Conservation (phyloP, 306 rosid species). For the Clitoria ternatea region DNA sequence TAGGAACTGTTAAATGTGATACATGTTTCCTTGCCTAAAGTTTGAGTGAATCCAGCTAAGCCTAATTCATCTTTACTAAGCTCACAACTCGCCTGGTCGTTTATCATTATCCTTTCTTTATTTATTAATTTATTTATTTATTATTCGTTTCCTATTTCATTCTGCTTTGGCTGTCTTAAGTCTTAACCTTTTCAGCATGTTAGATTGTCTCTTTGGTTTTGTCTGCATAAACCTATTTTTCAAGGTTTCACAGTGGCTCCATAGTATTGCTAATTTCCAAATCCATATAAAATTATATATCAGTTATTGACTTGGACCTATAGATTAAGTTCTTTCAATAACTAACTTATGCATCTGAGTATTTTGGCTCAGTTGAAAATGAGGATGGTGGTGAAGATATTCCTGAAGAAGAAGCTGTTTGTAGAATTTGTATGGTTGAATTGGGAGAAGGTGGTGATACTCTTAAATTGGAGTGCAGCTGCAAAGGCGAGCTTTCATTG, state of each 20-base stretch:
- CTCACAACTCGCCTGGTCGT: not conserved
- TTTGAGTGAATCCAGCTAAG: not conserved
- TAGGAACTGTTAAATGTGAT: not conserved
- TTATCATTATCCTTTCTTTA: not conserved
- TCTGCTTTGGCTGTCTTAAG: not conserved
- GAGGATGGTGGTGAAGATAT: slow-evolving; percentile 65
- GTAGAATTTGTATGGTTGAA: slow-evolving; percentile 80
- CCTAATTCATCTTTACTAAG: not conserved
- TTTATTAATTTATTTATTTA: not conserved
- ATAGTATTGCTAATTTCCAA: slow-evolving; percentile 5
- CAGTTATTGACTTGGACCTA: slow-evolving; percentile 10
- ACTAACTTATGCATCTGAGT: slow-evolving; percentile 38
- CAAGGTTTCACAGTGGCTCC: not conserved
- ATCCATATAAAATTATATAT: slow-evolving; percentile 20
- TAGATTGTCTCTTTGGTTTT: not conserved
- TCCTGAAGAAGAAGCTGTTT: slow-evolving; percentile 77
- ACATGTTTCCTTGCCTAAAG: not conserved
- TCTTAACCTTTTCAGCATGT: not conserved
- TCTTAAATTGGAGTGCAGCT: slow-evolving; percentile 79
- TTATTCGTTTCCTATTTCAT: not conserved
- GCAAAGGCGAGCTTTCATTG: slow-evolving; percentile 90
- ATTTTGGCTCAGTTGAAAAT: slow-evolving; percentile 54
- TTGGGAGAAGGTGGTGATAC: slow-evolving; percentile 64
- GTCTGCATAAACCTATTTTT: not conserved
- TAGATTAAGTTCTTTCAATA: slow-evolving; percentile 24